Conservation (phyloP, 768 basidiomycete species). For the Paxillus ammoniavirescens region DNA sequence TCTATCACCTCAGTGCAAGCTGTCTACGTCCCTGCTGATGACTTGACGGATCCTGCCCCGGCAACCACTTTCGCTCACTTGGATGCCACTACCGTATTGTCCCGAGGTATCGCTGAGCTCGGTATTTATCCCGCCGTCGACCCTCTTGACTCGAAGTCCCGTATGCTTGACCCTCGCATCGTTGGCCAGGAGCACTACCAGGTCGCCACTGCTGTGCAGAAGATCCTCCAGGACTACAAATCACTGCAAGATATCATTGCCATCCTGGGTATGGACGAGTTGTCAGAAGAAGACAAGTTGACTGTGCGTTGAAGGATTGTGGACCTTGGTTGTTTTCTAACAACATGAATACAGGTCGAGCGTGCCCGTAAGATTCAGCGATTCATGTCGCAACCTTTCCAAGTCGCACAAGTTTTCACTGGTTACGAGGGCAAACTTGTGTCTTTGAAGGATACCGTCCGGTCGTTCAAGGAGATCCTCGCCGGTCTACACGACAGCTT, state of each 20-base stretch:
- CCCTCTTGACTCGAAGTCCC: slow-evolving; percentile 98
- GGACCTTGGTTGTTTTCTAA: slow-evolving; percentile 4
- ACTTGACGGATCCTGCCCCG: slow-evolving; percentile 99
- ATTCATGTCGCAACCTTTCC: slow-evolving; percentile 99
- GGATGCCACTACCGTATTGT: slow-evolving; percentile 99
- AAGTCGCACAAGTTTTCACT: slow-evolving; percentile 99
- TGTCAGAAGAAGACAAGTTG: slow-evolving; percentile 99
- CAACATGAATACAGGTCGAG: slow-evolving; percentile 63
- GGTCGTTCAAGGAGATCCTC: slow-evolving; percentile 98
- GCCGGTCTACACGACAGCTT: slow-evolving; percentile 83
- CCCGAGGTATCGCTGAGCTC: slow-evolving; percentile 97
- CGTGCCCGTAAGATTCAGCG: slow-evolving; percentile 98
- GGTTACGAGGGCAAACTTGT: slow-evolving; percentile 99
- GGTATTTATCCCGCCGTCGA: slow-evolving; percentile 99
- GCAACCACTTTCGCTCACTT: slow-evolving; percentile 99
- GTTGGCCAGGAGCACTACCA: slow-evolving; percentile 95
- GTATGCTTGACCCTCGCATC: slow-evolving; percentile 99
- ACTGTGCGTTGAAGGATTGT: slow-evolving; percentile 38
- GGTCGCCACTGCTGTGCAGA: slow-evolving; percentile 94
- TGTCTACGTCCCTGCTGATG: slow-evolving; percentile 99
- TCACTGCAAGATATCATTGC: slow-evolving; percentile 99
- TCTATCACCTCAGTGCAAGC: slow-evolving; percentile 99
- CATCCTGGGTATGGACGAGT: slow-evolving; percentile 99
- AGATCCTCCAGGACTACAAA: slow-evolving; percentile 97
- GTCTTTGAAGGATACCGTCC: slow-evolving; percentile 91